phyloP scores from a whole-genome alignment of 2,329 filamentous ascomycete species.

The Trichoderma sp. region DNA sequence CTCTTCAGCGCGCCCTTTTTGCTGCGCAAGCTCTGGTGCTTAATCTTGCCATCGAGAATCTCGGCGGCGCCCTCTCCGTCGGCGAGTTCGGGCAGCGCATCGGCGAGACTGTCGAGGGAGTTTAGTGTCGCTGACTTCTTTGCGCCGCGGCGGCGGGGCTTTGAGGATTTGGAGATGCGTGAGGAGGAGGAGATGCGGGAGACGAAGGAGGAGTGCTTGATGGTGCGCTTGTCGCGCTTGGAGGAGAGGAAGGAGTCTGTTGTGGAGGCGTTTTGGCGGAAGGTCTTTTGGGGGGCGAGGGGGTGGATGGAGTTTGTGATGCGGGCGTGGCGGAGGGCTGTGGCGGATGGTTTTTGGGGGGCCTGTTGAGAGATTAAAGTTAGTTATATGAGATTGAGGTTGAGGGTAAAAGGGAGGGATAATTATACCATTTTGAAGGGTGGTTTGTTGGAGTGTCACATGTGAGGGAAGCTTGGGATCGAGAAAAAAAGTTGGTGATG shows the following conservation, averaged over 20 bases:
- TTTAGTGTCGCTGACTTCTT: constrained; percentile 70
- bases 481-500: constrained; percentile 6
- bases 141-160: constrained; percentile 2
- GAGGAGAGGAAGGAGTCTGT: constrained; percentile 62
- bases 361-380: constrained; percentile 21
- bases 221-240: constrained; percentile 80
- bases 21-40: constrained; percentile 71
- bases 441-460: background rate
- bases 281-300: constrained; percentile 51
- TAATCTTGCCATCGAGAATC: constrained; percentile 57
- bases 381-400: background rate
- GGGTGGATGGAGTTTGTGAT: constrained; percentile 49
- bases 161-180: constrained; percentile 25
- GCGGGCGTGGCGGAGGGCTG: constrained; percentile 54
- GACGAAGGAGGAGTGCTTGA: constrained; percentile 79
- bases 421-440: constrained; percentile 18
- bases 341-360: constrained; percentile 55
- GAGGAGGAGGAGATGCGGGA: constrained; percentile 67
- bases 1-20: constrained; percentile 77
- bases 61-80: constrained; percentile 47
- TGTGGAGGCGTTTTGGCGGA: constrained; percentile 50
- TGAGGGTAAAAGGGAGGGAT: accelerated
- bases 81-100: constrained; percentile 69
- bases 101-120: constrained; percentile 71
- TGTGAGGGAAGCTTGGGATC: background rate